phyloP scores from a whole-genome alignment of 441 rosid species.

The Theobroma grandiflorum region DNA sequence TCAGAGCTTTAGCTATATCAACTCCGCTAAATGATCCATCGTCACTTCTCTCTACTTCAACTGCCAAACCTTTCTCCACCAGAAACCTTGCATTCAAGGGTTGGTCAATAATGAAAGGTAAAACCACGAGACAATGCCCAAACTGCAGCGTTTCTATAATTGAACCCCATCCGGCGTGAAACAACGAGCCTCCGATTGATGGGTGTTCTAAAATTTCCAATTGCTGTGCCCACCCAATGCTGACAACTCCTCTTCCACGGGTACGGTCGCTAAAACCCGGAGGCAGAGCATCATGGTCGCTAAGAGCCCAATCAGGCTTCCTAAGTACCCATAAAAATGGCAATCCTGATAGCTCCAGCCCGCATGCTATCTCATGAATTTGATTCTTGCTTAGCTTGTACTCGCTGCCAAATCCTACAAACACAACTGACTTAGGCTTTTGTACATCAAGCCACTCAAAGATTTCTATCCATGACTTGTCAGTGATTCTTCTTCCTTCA shows the following conservation, averaged over 20 bases:
- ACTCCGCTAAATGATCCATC: constrained; percentile 34
- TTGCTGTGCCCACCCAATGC: constrained; percentile 43
- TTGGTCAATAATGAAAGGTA: constrained; percentile 37
- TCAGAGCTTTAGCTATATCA: constrained; percentile 20
- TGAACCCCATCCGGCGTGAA: constrained; percentile 47
- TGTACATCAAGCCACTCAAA: constrained; percentile 39
- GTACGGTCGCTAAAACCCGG: constrained; percentile 26
- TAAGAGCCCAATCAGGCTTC: constrained; percentile 33
- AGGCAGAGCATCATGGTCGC: constrained; percentile 35
- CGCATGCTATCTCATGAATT: constrained; percentile 39
- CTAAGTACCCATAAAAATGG: constrained; percentile 42
- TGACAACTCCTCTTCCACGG: constrained; percentile 22
- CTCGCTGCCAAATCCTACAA: constrained; percentile 44
- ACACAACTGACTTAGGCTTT: constrained; percentile 32
- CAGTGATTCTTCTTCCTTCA: not conserved
- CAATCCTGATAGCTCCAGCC: constrained; percentile 34
- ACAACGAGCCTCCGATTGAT: constrained; percentile 37
- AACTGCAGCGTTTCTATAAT: constrained; percentile 38
- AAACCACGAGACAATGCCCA: constrained; percentile 31
- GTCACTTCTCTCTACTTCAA: constrained; percentile 32
- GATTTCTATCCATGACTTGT: constrained; percentile 7
- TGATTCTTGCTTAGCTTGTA: constrained; percentile 37
- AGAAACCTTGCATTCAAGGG: constrained; percentile 35
- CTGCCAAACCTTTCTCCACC: constrained; percentile 34
- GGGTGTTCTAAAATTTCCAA: constrained; percentile 34